Conservation (phyloP, 2,329 filamentous ascomycete genomes). For the Fusarium vanettenii region DNA sequence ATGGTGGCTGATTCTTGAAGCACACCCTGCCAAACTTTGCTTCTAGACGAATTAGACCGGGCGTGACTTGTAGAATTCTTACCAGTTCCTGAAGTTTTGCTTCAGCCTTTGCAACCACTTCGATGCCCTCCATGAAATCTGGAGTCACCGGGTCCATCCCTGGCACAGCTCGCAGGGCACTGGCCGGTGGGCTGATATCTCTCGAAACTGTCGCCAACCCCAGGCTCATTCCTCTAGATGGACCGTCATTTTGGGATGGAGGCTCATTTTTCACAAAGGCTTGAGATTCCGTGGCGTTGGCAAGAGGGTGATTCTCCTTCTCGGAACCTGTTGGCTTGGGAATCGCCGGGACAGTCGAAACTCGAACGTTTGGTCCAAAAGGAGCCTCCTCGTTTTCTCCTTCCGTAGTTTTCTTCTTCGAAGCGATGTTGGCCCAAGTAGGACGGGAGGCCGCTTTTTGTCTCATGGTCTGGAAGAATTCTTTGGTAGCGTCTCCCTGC, state of each 20-base stretch:
- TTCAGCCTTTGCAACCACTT: slow-evolving; percentile 24
- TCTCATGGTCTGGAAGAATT: slow-evolving; percentile 36
- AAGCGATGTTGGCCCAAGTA: slow-evolving; percentile 22
- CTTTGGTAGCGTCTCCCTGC: slow-evolving; percentile 4
- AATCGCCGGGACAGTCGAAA: neutral
- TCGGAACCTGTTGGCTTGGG: neutral
- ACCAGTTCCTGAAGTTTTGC: slow-evolving; percentile 20
- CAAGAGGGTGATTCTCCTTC: neutral
- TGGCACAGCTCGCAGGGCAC: slow-evolving; percentile 1
- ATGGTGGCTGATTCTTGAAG: slow-evolving; percentile 32
- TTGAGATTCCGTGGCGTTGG: neutral
- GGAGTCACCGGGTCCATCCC: slow-evolving; percentile 10
- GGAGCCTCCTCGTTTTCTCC: slow-evolving; percentile 1
- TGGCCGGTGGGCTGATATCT: neutral
- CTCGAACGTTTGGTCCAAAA: slow-evolving; percentile 22
- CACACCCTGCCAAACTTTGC: slow-evolving; percentile 47
- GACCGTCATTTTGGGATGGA: neutral
- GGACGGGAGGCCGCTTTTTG: slow-evolving; percentile 25
- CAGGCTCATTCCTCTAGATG: neutral
- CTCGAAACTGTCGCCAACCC: neutral
- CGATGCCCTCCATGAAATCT: neutral
- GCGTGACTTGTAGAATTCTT: slow-evolving; percentile 32
- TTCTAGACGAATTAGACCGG: slow-evolving; percentile 41
- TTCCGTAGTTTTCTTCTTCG: neutral
- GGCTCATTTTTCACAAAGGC: no score